Percentiles rank a stretch among this genome's conserved stretches.
phyloP scores from a whole-genome alignment of 495 filamentous ascomycete genomes.

The Cairneyella variabilis region DNA sequence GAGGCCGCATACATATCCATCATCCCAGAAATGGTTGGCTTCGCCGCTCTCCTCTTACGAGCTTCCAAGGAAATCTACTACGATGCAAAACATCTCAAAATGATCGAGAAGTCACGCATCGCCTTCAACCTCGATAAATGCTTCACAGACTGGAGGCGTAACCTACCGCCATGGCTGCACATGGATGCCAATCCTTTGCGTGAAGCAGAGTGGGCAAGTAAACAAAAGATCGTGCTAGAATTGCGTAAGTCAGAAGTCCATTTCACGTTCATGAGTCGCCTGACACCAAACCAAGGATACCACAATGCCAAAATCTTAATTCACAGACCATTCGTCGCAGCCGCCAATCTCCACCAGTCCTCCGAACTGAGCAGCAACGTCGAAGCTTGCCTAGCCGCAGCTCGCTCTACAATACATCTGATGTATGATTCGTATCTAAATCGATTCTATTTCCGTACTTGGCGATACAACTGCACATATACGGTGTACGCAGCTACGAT shows the following conservation, averaged over 20 bases:
- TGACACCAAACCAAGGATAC: background rate
- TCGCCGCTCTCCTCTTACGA: background rate
- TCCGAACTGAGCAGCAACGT: background rate
- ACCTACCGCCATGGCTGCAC: background rate
- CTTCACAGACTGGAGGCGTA: background rate
- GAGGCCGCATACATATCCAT: background rate
- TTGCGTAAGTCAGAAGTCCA: background rate
- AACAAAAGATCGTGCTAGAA: conserved; percentile 5
- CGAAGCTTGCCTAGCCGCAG: background rate
- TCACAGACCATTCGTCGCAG: background rate
- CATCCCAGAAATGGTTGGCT: background rate
- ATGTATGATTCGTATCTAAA: conserved; percentile 2
- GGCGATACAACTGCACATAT: conserved; percentile 12
- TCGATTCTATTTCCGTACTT: conserved; percentile 4
- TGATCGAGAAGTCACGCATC: background rate
- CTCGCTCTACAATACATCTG: background rate
- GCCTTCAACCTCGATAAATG: background rate
- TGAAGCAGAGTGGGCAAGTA: conserved; percentile 2
- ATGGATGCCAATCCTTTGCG: background rate
- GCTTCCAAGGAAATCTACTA: conserved; percentile 3
- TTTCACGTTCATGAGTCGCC: background rate
- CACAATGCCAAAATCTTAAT: background rate
- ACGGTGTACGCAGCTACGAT: background rate
- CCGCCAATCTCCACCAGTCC: background rate
- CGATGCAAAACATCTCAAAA: background rate